Percentiles rank a stretch among this genome's conserved stretches.
phyloP scores from a whole-genome alignment of 2,329 filamentous ascomycete species.

The Westerdykella sp. region DNA sequence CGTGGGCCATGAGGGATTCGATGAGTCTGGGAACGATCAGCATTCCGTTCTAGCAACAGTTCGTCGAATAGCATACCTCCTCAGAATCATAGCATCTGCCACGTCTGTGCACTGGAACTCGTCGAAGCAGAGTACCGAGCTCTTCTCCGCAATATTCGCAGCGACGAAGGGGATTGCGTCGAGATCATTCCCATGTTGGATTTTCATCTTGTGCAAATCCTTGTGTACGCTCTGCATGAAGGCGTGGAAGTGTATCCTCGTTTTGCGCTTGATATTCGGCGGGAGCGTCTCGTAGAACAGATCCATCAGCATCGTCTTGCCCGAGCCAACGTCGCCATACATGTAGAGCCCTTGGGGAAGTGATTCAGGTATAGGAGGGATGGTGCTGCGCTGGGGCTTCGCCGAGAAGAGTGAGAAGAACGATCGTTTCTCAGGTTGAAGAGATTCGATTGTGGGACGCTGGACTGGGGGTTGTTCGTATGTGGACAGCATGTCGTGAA shows the following conservation, averaged over 20 bases:
- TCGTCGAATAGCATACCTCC: constrained; percentile 48
- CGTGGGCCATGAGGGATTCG: constrained; percentile 88
- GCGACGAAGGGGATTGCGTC: constrained; percentile 89
- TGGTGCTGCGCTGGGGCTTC: constrained; percentile 34
- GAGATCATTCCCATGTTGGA: constrained; percentile 79
- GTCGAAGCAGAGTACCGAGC: constrained; percentile 90
- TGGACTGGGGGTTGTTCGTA: constrained; percentile 71
- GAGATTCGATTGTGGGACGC: constrained; percentile 69
- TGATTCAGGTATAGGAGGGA: constrained; percentile 57
- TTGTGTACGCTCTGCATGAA: constrained; percentile 99
- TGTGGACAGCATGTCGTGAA: constrained; percentile 71
- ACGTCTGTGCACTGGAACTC: constrained; percentile 99
- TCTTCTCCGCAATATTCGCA: constrained; percentile 82
- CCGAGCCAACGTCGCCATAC: constrained; percentile 92
- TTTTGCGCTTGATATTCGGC: constrained; percentile 70
- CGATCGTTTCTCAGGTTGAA: constrained; percentile 49
- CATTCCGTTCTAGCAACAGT: neutral
- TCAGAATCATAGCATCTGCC: constrained; percentile 95
- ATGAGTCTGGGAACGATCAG: constrained; percentile 52
- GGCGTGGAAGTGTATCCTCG: constrained; percentile 95
- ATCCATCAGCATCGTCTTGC: constrained; percentile 99
- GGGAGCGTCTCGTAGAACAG: constrained; percentile 93
- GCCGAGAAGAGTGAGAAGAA: constrained; percentile 59
- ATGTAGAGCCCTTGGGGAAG: constrained; percentile 88
- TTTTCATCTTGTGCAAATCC: constrained; percentile 82